Evolutionary conservation across 2,329 filamentous ascomycete genomes (phyloP), one percentile per base, ranked within the genome.

Genomic region (Westerdykella sp.): DNA sequence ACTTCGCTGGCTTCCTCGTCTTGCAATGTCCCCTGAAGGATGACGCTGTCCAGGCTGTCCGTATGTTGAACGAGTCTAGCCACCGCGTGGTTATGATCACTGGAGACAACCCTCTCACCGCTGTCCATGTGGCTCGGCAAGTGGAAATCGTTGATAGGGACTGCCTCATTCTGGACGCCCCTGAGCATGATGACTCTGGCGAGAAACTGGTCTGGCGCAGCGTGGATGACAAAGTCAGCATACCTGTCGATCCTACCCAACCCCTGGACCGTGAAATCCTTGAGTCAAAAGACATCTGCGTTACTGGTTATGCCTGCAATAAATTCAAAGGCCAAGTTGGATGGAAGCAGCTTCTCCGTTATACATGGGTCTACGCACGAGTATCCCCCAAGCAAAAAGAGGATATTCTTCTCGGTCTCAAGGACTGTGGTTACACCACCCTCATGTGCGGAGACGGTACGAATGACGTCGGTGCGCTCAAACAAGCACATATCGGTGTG

Each of bases 51-150:
- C 84, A 93, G 65, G 83, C 93, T 32, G 87, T 98, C 34, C 87
- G 85, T 53, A 96, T 97, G 88, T 78, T 98, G 56, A 98, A 96
- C 63, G 93, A 98, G 73, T 97, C 91, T 69, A 97, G 90, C 70
- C 93, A 98, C 68, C 87, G 93, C 56, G 89, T 95, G 37, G 86
- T 98, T 56, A 98, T 98, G 93, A 98, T 98, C 54, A 98, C 93
- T 47, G 93, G 93, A 63, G 93, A 98, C 68, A 98, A 98, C 66
- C 91, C 93, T 11, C 77, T 98, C 41, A 98, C 93, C 34, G 93
- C 93, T 52, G 87, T 95, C 10, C 91, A 98, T 63, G 93, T 98
- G 44, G 93, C 93, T 13, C 83, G 85, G 48, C 84, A 96, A 66
- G 93, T 98, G 21, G 93, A 98, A 66, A 98, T 98, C 66, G 89